Percentiles rank a stretch among this genome's conserved stretches.
Conservation (phyloP, 805 yeast genomes). For the Brettanomyces anomalus region DNA sequence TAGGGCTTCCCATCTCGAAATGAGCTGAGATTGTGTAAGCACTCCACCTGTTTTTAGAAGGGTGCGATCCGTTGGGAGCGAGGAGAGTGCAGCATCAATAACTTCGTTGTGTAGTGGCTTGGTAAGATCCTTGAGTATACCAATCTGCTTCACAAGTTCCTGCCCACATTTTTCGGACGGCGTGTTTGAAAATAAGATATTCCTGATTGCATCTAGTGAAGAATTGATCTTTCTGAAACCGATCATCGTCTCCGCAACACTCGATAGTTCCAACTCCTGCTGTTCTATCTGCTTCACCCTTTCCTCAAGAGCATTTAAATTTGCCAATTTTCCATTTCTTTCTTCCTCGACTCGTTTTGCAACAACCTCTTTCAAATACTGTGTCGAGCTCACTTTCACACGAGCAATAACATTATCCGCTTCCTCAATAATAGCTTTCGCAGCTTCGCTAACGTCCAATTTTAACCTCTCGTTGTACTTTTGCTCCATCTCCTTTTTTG, state of each 20-base stretch:
- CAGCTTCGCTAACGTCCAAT: constrained; percentile 60
- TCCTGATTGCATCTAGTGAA: constrained; percentile 33
- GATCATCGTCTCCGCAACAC: constrained; percentile 30
- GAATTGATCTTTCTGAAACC: constrained; percentile 34
- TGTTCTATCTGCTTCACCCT: constrained; percentile 49
- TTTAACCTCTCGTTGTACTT: constrained; percentile 50
- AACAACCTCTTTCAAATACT: constrained; percentile 53
- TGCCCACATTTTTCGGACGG: constrained; percentile 34
- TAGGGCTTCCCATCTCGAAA: constrained; percentile 70
- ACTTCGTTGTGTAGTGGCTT: constrained; percentile 27
- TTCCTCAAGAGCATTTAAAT: constrained; percentile 50
- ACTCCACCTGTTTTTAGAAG: constrained; percentile 43
- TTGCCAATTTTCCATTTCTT: constrained; percentile 70
- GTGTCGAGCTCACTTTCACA: constrained; percentile 59
- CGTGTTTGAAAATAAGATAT: constrained; percentile 28
- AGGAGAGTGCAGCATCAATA: constrained; percentile 31
- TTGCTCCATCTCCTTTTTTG: constrained; percentile 49
- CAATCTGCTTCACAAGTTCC: constrained; percentile 35
- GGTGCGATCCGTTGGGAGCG: constrained; percentile 35
- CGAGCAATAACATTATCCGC: constrained; percentile 66
- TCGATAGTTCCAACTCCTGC: constrained; percentile 36
- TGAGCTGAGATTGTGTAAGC: constrained; percentile 67
- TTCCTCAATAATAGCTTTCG: constrained; percentile 53
- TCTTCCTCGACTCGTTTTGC: constrained; percentile 55
- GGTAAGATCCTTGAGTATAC: constrained; percentile 29